A percentile compares a stretch with the other conserved stretches of the same genome.
Evolutionary conservation across 2,329 filamentous ascomycete species (phyloP).

Genomic region (Talaromyces piceae): DNA sequence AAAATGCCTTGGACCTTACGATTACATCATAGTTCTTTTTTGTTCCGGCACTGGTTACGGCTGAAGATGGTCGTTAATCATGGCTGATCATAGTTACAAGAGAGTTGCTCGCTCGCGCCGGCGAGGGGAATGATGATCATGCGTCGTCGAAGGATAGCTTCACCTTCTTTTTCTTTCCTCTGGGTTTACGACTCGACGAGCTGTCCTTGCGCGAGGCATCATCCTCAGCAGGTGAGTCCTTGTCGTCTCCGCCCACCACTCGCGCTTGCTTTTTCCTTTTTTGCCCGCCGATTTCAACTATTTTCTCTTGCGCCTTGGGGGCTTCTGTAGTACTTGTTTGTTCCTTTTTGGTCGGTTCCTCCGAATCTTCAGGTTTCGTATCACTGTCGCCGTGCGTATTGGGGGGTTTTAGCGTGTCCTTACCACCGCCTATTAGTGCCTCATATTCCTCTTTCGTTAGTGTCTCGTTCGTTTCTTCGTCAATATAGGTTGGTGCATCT

Average conservation of each 20-base stretch:
- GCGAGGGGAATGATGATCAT: conserved; percentile 6
- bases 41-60: not conserved
- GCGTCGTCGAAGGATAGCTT: conserved; percentile 40
- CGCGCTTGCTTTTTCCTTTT: conserved; percentile 38
- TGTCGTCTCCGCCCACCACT: conserved; percentile 30
- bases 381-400: conserved; percentile 2
- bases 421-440: conserved; percentile 24
- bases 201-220: conserved; percentile 17
- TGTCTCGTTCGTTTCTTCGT: conserved; percentile 37
- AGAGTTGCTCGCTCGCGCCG: not conserved
- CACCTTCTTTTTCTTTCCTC: conserved; percentile 33
- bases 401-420: conserved; percentile 11
- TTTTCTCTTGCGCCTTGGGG: conserved; percentile 24
- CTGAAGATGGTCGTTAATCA: not conserved
- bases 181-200: conserved; percentile 24
- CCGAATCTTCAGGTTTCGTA: conserved; percentile 8
- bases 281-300: conserved; percentile 34
- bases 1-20: not conserved
- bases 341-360: conserved; percentile 12
- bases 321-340: conserved; percentile 4
- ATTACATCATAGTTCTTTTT: conserved; percentile 1
- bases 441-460: conserved; percentile 39
- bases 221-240: conserved; percentile 14
- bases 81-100: not conserved
- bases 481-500: conserved; percentile 38